Base-by-base conservation (phyloP, 768 basidiomycete species). In the Thelephora aurantiotincta region DNA sequence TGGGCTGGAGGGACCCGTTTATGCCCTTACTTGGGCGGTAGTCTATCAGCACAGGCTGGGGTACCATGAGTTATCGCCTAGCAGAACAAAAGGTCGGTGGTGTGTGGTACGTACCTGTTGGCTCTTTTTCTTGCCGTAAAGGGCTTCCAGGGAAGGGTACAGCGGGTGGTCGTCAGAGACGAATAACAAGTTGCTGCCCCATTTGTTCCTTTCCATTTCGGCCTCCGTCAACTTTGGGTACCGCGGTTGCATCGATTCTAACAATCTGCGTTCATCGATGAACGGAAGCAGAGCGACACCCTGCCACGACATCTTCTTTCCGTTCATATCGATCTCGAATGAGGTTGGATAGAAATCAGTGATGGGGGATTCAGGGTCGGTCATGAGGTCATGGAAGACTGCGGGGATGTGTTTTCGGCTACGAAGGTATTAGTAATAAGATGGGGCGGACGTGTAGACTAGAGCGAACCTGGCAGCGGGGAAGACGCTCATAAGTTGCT, bases 241-340 rank as follows among this genome's bases (percentile, higher is more conserved):
- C 52, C 68, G 71, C 11, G 69, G 61, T 6, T 70, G 74, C 83
- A 99, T 90, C 3, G 92, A 89, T 33, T 77, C 80, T 47, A 98
- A 67, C 20, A 99, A 66, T 33, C 92, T 76, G 48, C 72, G 73
- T 60, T 81, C 73, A 58, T 98, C 88, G 52, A 99, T 98, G 69
- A 98, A 99, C 0, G 96, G 93, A 18, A 99, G 69, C 7, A 99
- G 69, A 0, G 96, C 93, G 48, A 99, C 91, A 47, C 96, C 96
- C 63, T 99, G 94, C 96, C 96, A 99, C 6, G 87, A 73, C 93
- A 98, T 97, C 66, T 86, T 88, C 68, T 98, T 98, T 50, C 96
- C 96, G 58, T 99, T 99, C 96, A 99, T 99, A 63, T 99, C 96
- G 58, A 98, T 82, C 55, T 93, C 79, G 62, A 99, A 99, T 13